Percentiles rank a stretch among this genome's conserved stretches.
Conservation (phyloP, 305 asterid genomes). For the Fraxinus angustifolia region DNA sequence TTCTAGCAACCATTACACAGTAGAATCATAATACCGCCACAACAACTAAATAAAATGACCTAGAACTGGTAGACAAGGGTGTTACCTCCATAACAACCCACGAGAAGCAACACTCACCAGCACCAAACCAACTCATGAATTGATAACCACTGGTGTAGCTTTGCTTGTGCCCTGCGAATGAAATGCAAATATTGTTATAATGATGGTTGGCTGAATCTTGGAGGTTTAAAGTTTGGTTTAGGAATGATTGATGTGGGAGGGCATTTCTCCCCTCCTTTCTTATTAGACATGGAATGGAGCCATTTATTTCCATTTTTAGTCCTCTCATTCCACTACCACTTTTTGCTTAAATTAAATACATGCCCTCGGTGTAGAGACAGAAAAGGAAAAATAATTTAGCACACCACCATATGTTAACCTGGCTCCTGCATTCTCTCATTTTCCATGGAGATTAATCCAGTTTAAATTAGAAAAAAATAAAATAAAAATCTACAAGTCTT, state of each 20-base stretch:
- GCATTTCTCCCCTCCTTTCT: not conserved
- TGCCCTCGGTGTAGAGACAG: not conserved
- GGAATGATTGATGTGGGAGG: not conserved
- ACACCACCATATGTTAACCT: not conserved
- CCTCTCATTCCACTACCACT: not conserved
- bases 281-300: not conserved
- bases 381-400: not conserved
- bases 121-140: not conserved
- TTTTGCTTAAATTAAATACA: not conserved
- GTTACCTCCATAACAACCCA: not conserved
- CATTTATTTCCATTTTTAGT: not conserved
- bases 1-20: not conserved
- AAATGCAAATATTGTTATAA: not conserved
- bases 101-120: not conserved
- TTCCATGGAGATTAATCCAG: not conserved
- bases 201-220: not conserved
- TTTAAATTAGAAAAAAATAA: not conserved
- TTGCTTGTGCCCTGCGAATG: not conserved
- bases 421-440: not conserved
- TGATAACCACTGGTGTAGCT: not conserved
- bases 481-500: not conserved
- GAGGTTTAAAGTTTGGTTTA: not conserved
- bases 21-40: not conserved
- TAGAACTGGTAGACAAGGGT: not conserved
- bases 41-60: not conserved